Conservation (phyloP, 208 protist species). For the Strigomonas galati region DNA sequence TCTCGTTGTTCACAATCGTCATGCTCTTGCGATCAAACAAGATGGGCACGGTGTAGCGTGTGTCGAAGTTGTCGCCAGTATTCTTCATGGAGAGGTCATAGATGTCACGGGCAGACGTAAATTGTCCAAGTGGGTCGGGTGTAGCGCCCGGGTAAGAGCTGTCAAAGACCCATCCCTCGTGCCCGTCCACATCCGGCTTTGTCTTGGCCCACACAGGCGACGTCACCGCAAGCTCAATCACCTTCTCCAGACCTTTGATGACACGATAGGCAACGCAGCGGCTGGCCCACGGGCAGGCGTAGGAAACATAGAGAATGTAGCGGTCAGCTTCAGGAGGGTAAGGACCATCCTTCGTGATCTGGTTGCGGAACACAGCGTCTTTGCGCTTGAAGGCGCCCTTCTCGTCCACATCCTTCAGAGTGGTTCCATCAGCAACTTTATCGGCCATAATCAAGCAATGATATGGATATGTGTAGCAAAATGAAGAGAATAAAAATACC, state of each 20-base stretch:
- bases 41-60: slow-evolving; percentile 82
- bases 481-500: neutral
- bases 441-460: too few relatives aligned
- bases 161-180: slow-evolving; percentile 68
- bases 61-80: slow-evolving; percentile 37
- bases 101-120: slow-evolving; percentile 40
- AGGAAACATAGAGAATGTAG: slow-evolving; percentile 89
- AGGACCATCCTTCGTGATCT: slow-evolving; percentile 29
- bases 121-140: slow-evolving; percentile 34
- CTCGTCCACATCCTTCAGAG: slow-evolving; percentile 44
- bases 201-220: slow-evolving; percentile 49
- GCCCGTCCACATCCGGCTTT: slow-evolving; percentile 31
- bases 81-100: slow-evolving; percentile 60
- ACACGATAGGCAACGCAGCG: slow-evolving; percentile 44
- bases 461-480: slow-evolving; percentile 1
- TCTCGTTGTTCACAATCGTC: slow-evolving; percentile 92
- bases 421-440: too few relatives aligned
- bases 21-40: slow-evolving; percentile 84
- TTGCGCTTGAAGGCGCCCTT: slow-evolving; percentile 61
- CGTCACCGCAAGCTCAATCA: slow-evolving; percentile 47
- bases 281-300: slow-evolving; percentile 86
- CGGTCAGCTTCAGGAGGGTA: slow-evolving; percentile 46
- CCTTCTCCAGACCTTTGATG: slow-evolving; percentile 60
- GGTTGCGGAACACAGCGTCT: slow-evolving; percentile 49
- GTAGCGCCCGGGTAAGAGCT: slow-evolving; percentile 30